Conservation (phyloP, 148 eudicot genomes). For the Camellia granthamiana region DNA sequence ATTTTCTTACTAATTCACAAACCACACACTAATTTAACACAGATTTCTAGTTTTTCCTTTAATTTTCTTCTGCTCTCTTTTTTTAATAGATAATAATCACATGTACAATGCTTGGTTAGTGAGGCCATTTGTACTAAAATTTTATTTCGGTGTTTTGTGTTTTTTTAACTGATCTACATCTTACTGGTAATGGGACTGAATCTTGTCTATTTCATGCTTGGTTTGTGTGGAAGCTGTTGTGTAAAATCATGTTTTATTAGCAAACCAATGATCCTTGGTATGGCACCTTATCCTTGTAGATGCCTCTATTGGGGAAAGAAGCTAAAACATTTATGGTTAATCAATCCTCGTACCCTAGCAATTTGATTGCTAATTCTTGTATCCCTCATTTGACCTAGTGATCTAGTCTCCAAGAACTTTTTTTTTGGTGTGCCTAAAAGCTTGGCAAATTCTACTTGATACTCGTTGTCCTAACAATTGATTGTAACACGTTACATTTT, state of each 20-base stretch:
- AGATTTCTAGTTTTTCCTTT: neutral
- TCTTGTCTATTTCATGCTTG: neutral
- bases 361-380: neutral
- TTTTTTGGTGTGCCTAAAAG: neutral
- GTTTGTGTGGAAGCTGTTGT: neutral
- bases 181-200: constrained; percentile 1
- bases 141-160: neutral
- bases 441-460: neutral
- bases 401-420: neutral
- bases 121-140: too few species aligned
- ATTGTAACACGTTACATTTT: neutral
- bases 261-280: too few species aligned
- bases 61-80: too few species aligned
- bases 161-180: neutral
- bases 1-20: neutral
- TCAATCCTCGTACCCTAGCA: neutral
- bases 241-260: neutral
- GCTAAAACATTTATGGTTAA: neutral
- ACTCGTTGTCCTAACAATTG: neutral
- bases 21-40: neutral
- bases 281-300: neutral
- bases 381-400: neutral
- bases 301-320: constrained; percentile 1
- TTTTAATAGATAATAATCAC: neutral
- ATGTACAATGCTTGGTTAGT: too few species aligned